Percentiles rank a stretch among this genome's conserved stretches.
phyloP scores from a whole-genome alignment of 352 stramenopile species.

The Globisporangium carolinianum region DNA sequence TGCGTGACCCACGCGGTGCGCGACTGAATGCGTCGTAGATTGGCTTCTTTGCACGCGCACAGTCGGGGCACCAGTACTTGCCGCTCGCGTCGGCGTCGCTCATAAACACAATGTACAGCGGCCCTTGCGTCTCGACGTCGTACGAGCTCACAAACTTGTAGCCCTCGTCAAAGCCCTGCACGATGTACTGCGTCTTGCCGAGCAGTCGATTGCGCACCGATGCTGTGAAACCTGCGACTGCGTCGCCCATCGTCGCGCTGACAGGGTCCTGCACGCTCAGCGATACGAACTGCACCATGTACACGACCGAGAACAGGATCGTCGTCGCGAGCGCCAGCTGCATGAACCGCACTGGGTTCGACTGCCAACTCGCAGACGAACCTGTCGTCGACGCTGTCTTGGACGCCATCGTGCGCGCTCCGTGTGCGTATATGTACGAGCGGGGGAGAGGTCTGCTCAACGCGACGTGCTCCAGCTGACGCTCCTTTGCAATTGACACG shows the following conservation, averaged over 20 bases:
- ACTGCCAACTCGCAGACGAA: slow-evolving; percentile 1
- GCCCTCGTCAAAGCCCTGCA: slow-evolving; percentile 60
- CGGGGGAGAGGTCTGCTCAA: too few species aligned
- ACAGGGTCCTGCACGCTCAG: slow-evolving; percentile 20
- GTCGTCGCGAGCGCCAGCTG: slow-evolving; percentile 48
- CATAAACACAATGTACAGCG: slow-evolving; percentile 74
- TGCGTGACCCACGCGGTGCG: slow-evolving; percentile 44
- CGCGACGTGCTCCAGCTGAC: too few species aligned
- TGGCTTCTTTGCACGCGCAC: slow-evolving; percentile 44
- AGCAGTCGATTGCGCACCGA: slow-evolving; percentile 27
- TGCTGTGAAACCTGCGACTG: slow-evolving; percentile 18
- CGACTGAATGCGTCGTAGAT: slow-evolving; percentile 54
- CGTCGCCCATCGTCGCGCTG: slow-evolving; percentile 7
- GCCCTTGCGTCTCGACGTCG: slow-evolving; percentile 48
- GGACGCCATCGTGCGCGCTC: neutral
- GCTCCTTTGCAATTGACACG: too few species aligned
- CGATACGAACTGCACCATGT: slow-evolving; percentile 66
- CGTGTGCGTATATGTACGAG: too few species aligned
- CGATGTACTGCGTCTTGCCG: slow-evolving; percentile 49
- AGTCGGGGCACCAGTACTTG: slow-evolving; percentile 76
- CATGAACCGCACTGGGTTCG: slow-evolving; percentile 65
- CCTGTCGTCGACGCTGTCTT: slow-evolving; percentile 5
- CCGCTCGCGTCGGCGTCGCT: slow-evolving; percentile 59
- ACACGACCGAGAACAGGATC: slow-evolving; percentile 53
- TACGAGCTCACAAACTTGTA: slow-evolving; percentile 79